Evolutionary conservation across 176 grass and related monocot genomes (phyloP), one percentile per base, ranked within the genome.

Genomic region (Eremochloa ophiuroides): DNA sequence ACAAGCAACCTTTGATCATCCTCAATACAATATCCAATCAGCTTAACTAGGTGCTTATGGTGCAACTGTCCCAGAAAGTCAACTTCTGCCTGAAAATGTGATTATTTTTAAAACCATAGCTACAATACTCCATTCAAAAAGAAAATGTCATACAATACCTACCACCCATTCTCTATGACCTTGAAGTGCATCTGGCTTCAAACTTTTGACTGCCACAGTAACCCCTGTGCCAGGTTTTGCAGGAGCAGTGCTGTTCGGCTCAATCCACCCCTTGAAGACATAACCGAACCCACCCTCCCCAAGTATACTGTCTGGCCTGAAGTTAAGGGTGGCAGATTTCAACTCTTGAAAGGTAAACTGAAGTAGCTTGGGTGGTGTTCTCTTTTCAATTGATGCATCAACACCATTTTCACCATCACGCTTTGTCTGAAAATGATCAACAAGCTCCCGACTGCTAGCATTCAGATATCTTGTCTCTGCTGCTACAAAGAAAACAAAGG

Each of bases 161-260:
- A 93, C 96, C 87, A 98, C 93, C 96, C 96, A 98, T 75, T 98
- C 96, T 79, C 93, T 98, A 80, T 98, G 96, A 73, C 96, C 96
- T 83, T 98, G 96, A 82, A 98, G 96, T 46, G 88, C 96, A 86
- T 98, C 93, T 53, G 73, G 92, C 85, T 98, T 98, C 83, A 98
- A 86, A 82, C 96, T 91, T 83, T 98, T 98, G 64, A 98, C 96
- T 27, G 96, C 96, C n/a, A 98, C 96, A 76, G 93, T 98, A 61
- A 93, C 43, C 84, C 96, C 90, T 76, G 93, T 98, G 69, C 90
- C 88, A 10, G 96, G 96, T 88, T 93, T 98, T 86, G 88, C 92
- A 75, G 96, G 90, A 83, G 96, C 68, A 53, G 93, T 98, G 80
- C 90, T 91, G 61, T 95, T 90, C 4, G 86, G 86, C 28, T 95